phyloP scores from a whole-genome alignment of 352 stramenopile genomes.

The Phytophthora uliginosa region DNA sequence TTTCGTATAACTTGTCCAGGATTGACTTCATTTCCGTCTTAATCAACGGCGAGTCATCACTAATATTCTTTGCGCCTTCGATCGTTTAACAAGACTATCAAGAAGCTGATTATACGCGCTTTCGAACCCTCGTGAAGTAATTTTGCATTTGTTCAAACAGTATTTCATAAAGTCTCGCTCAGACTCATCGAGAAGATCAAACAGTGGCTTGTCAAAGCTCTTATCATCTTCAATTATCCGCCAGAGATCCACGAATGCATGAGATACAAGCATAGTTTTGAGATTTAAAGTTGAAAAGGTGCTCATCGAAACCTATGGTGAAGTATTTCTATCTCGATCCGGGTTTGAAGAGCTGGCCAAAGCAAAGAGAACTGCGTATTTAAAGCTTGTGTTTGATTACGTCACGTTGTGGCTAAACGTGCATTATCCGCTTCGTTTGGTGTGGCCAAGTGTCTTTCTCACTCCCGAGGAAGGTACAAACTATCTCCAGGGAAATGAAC shows the following conservation, averaged over 20 bases:
- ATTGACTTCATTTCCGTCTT: constrained; percentile 10
- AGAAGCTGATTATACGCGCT: constrained; percentile 12
- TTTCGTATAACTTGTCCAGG: constrained; percentile 10
- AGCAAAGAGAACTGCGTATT: background rate
- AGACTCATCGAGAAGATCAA: constrained; percentile 3
- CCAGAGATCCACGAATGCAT: constrained; percentile 13
- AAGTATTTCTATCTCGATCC: background rate
- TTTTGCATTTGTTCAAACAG: constrained; percentile 7
- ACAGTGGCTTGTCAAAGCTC: constrained; percentile 1
- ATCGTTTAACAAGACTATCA: background rate
- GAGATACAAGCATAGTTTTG: constrained; percentile 16
- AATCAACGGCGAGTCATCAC: constrained; percentile 4
- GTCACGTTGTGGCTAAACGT: background rate
- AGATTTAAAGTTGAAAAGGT: constrained; percentile 1
- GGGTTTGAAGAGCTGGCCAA: background rate
- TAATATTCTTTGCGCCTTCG: constrained; percentile 1
- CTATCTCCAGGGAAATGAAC: background rate
- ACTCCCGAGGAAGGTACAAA: background rate
- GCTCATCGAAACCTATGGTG: background rate
- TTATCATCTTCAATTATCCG: constrained; percentile 1
- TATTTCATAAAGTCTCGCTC: constrained; percentile 18
- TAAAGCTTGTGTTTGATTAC: background rate
- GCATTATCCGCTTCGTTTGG: background rate
- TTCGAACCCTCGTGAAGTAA: constrained; percentile 11
- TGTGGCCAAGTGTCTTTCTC: background rate